These are phyloP conservation scores for Phanerochaete sordida DNA, from an alignment of 768 basidiomycete genomes.

Conservation along the genomic window DNA sequence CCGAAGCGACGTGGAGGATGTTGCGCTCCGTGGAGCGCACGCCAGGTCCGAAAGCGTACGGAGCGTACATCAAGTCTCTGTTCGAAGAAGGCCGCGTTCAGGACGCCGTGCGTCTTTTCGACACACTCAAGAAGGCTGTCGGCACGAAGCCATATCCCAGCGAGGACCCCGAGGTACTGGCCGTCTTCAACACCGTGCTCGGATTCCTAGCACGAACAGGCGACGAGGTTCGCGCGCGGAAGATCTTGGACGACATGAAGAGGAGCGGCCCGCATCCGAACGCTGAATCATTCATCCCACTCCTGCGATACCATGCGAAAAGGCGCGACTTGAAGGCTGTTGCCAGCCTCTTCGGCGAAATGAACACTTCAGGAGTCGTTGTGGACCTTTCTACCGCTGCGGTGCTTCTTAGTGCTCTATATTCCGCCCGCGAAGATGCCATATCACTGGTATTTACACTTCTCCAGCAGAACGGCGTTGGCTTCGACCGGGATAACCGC, in stretches of 20 bases:
- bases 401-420: not conserved
- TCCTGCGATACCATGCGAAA: not conserved
- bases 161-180: no score
- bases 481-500: not conserved
- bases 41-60: no score
- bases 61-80: no score
- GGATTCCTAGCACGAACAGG: no score
- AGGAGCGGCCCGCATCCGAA: not conserved
- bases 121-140: no score
- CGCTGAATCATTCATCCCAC: not conserved
- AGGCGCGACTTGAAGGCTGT: not conserved
- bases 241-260: not conserved
- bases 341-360: not conserved
- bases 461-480: not conserved
- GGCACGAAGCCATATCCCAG: no score
- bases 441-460: not conserved
- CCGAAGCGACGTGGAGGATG: no score
- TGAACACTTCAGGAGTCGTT: not conserved
- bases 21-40: no score
- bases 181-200: no score
- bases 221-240: no score
- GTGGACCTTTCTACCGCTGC: not conserved
- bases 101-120: no score
- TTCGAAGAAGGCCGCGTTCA: no score
- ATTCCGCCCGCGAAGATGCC: not conserved